phyloP scores from a whole-genome alignment of 1,139 yeast genomes.

The Candida sojae region DNA sequence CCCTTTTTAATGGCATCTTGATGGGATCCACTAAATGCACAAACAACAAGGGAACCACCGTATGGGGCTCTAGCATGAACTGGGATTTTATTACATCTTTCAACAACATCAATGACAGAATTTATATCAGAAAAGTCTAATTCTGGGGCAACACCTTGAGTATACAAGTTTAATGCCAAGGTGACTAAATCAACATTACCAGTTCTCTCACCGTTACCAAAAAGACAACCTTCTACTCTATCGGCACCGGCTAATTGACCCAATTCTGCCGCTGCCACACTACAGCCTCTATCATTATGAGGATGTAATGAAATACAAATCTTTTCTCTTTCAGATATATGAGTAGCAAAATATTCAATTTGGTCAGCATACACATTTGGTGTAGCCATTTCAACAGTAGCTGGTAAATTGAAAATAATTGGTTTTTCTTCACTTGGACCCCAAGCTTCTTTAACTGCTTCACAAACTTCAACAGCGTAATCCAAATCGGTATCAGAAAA shows the following conservation, averaged over 20 bases:
- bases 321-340: conserved; percentile 46
- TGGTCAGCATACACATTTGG: conserved; percentile 55
- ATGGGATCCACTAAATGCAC: conserved; percentile 53
- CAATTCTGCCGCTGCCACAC: conserved; percentile 52
- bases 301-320: conserved; percentile 49
- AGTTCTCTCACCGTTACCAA: conserved; percentile 53
- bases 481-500: conserved; percentile 48
- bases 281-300: conserved; percentile 53
- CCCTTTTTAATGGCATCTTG: conserved; percentile 56
- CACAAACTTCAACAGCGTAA: conserved; percentile 47
- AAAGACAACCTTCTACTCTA: conserved; percentile 52
- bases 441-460: conserved; percentile 50
- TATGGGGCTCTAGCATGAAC: conserved; percentile 53
- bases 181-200: conserved; percentile 53
- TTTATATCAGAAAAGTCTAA: conserved; percentile 47
- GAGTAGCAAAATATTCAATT: conserved; percentile 46
- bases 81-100: conserved; percentile 49
- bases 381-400: conserved; percentile 50
- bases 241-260: conserved; percentile 54
- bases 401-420: conserved; percentile 50
- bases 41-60: conserved; percentile 49
- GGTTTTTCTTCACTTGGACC: conserved; percentile 44
- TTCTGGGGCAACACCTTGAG: conserved; percentile 47
- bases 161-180: conserved; percentile 48
- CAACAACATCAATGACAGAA: conserved; percentile 42